phyloP scores from a whole-genome alignment of 148 eudicot genomes.

The Fagopyrum homotropicum region DNA sequence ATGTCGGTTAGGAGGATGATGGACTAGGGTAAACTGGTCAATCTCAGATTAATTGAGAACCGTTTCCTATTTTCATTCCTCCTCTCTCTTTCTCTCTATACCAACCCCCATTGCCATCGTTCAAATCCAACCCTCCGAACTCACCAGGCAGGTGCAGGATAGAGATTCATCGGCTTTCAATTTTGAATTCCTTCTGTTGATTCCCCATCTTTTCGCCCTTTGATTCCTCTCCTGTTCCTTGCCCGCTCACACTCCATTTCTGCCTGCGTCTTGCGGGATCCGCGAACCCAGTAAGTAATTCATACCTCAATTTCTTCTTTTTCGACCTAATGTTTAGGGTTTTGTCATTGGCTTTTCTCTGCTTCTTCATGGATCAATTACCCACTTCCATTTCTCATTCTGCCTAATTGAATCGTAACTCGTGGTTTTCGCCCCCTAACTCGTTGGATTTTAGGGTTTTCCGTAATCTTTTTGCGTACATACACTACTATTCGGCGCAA shows the following conservation, averaged over 20 bases:
- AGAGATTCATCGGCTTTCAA: background rate
- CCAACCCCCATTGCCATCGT: background rate
- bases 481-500: background rate
- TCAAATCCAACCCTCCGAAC: background rate
- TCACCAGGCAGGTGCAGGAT: background rate
- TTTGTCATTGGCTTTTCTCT: background rate
- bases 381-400: background rate
- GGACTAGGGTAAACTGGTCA: background rate
- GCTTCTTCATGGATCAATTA: background rate
- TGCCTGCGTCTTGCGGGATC: conserved; percentile 2
- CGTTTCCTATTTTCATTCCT: background rate
- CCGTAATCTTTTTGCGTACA: background rate
- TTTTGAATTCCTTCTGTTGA: background rate
- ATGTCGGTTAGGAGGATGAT: background rate
- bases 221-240: background rate
- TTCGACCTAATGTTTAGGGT: background rate
- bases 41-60: background rate
- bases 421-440: background rate
- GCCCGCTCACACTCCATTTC: background rate
- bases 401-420: background rate
- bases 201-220: background rate
- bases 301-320: background rate
- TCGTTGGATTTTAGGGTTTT: background rate
- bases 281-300: background rate
- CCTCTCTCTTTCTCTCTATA: background rate